These are phyloP conservation scores for Colletotrichum echinochloae DNA, from an alignment of 2,329 filamentous ascomycete genomes.

Conservation along the genomic window DNA sequence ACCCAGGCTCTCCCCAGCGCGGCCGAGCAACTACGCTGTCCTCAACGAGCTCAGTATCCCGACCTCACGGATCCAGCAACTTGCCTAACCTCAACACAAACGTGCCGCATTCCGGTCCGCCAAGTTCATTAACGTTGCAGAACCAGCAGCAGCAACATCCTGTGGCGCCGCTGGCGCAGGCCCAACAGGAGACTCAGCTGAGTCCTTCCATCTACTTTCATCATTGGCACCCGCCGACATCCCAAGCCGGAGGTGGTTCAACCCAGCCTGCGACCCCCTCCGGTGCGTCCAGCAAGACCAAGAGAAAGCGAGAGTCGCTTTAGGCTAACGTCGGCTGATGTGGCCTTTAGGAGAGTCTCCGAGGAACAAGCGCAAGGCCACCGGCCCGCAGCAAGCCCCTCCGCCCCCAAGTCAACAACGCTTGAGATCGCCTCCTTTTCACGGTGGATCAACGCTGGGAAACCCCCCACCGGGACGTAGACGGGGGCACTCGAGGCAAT, in stretches of 20 bases:
- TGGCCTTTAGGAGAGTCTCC: conserved; percentile 77
- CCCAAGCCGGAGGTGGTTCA: conserved; percentile 68
- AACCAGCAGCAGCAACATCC: conserved; percentile 44
- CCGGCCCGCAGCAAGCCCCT: conserved; percentile 62
- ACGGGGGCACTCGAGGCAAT: conserved; percentile 71
- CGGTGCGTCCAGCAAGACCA: conserved; percentile 72
- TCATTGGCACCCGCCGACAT: conserved; percentile 87
- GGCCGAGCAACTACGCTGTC: conserved; percentile 63
- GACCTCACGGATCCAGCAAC: conserved; percentile 51
- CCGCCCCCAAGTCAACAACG: conserved; percentile 59
- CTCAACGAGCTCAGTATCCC: conserved; percentile 52
- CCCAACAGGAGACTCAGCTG: conserved; percentile 71
- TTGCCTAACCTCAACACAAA: conserved; percentile 61
- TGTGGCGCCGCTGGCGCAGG: conserved; percentile 66
- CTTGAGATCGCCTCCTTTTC: conserved; percentile 66
- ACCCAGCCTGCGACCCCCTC: conserved; percentile 80
- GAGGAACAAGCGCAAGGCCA: conserved; percentile 82
- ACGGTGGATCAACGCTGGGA: conserved; percentile 59
- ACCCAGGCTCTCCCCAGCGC: conserved; percentile 62
- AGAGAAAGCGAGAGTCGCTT: conserved; percentile 59
- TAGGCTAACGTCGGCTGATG: conserved; percentile 53
- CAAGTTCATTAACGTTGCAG: conserved; percentile 51
- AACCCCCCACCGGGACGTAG: conserved; percentile 67
- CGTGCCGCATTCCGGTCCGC: conserved; percentile 53
- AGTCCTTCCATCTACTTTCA: conserved; percentile 89